phyloP scores from a whole-genome alignment of 768 basidiomycete genomes.

The Trametes meyenii region DNA sequence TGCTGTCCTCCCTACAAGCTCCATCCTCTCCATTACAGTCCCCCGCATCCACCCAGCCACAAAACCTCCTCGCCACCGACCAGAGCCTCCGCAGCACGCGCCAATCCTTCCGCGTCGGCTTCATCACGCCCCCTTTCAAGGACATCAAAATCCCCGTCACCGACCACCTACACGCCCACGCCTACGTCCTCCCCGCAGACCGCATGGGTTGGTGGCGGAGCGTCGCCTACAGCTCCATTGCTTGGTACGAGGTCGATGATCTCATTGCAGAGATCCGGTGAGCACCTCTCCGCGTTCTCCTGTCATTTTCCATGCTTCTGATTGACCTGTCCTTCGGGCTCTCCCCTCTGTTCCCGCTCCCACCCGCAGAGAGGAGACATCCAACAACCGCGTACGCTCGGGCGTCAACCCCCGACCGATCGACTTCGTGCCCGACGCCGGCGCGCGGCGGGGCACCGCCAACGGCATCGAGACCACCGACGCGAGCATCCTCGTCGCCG shows the following conservation, averaged over 20 bases:
- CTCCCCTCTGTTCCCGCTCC: background rate
- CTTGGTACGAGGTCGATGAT: conserved; percentile 79
- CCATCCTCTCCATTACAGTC: conserved; percentile 23
- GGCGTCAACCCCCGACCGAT: conserved; percentile 57
- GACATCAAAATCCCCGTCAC: conserved; percentile 79
- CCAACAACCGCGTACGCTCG: conserved; percentile 85
- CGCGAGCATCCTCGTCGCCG: conserved; percentile 47
- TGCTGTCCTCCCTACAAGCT: conserved; percentile 52
- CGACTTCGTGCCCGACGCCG: conserved; percentile 72
- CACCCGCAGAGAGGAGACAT: conserved; percentile 66
- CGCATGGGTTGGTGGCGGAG: conserved; percentile 73
- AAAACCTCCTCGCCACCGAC: conserved; percentile 13
- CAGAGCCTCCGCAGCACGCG: conserved; percentile 20
- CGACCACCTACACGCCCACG: conserved; percentile 80
- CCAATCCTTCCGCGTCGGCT: conserved; percentile 62
- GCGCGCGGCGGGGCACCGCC: conserved; percentile 64
- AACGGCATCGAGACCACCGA: conserved; percentile 66
- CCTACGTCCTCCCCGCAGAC: conserved; percentile 67
- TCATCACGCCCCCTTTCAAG: conserved; percentile 77
- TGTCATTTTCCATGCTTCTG: background rate
- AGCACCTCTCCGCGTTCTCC: conserved; percentile 25
- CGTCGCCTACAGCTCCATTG: conserved; percentile 65
- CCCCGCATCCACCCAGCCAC: conserved; percentile 32
- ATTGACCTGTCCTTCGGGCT: conserved; percentile 1
- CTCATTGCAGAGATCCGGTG: conserved; percentile 83